Evolutionary conservation across 2,329 filamentous ascomycete genomes (phyloP), one percentile per base, ranked within the genome.

Genomic region (Diaporthe vexans): DNA sequence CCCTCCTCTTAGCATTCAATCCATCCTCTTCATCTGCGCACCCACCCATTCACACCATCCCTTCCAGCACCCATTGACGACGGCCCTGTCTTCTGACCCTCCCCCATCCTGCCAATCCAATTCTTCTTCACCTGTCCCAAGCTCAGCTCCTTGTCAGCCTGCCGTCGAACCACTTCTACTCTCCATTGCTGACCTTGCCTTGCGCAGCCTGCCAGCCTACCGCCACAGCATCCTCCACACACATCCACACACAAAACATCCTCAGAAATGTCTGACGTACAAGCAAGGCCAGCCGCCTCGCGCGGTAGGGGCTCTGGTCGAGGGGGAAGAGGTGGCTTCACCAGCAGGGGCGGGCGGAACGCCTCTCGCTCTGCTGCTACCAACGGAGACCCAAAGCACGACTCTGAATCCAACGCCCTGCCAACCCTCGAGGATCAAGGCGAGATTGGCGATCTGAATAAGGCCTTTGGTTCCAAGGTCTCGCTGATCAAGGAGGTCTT

Each of bases 391-490:
- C 90, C 91, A 84, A 89, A 91, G 81, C 80, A 84, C 77, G 88
- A 91, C 80, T 85, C 88, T 82, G 89, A 92, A 81, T 86, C 89
- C 80, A 74, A 68, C 68, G 87, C 86, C 78, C 84, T 87, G 81
- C 85, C 90, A 77, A 87, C 90, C 78, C 90, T 93, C 77, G 89
- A 92, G 79, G 95, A 98, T 81, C 93, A 97, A 83, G 94, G 94
- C 83, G 95, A 98, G 85, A 90, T 98, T 78, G 94, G 93, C 82
- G 92, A 97, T 85, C 91, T 98, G 82, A 97, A 97, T 90, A 95
- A 94, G 88, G 92, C 94, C 84, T 97, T 97, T 83, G 90, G 93
- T 81, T 87, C 88, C 81, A 94, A 96, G 86, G 90, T 98, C 79
- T 88, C 88, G 76, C 91, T 93, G 80, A 92, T 99, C 83, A 95